Conservation (phyloP, 2,329 filamentous ascomycete species). For the Beauveria scarabaeidicola region DNA sequence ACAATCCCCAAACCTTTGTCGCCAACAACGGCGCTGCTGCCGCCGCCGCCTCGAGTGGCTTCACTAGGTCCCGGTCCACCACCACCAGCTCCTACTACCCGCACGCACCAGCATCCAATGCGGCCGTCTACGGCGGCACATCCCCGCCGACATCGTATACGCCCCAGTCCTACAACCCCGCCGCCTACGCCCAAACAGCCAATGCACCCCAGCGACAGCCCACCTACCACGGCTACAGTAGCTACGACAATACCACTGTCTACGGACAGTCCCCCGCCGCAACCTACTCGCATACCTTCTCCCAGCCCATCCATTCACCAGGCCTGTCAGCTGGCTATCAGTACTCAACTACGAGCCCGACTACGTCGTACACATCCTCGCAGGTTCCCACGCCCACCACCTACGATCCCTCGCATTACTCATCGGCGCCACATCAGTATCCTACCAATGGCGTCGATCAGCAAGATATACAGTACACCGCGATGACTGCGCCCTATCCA, state of each 20-base stretch:
- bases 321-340: conserved; percentile 31
- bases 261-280: conserved; percentile 32
- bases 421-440: conserved; percentile 26
- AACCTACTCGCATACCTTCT: conserved; percentile 22
- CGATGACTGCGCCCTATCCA: conserved; percentile 43
- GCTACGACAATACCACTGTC: conserved; percentile 35
- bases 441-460: conserved; percentile 32
- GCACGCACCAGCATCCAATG: conserved; percentile 27
- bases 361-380: conserved; percentile 19
- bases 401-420: conserved; percentile 30
- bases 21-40: conserved; percentile 10
- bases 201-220: conserved; percentile 40
- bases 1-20: conserved; percentile 63
- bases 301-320: conserved; percentile 21
- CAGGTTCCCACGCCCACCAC: conserved; percentile 20
- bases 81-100: conserved; percentile 43
- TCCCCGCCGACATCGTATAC: conserved; percentile 38
- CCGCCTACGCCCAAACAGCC: conserved; percentile 43
- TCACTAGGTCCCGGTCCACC: conserved; percentile 41
- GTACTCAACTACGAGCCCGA: conserved; percentile 30
- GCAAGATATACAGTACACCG: conserved; percentile 24
- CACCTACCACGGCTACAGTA: conserved; percentile 40
- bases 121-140: conserved; percentile 25
- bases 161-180: conserved; percentile 50
- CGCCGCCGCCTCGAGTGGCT: conserved; percentile 13